phyloP scores from a whole-genome alignment of 2,329 filamentous ascomycete species.

The Hypocrella siamensis region DNA sequence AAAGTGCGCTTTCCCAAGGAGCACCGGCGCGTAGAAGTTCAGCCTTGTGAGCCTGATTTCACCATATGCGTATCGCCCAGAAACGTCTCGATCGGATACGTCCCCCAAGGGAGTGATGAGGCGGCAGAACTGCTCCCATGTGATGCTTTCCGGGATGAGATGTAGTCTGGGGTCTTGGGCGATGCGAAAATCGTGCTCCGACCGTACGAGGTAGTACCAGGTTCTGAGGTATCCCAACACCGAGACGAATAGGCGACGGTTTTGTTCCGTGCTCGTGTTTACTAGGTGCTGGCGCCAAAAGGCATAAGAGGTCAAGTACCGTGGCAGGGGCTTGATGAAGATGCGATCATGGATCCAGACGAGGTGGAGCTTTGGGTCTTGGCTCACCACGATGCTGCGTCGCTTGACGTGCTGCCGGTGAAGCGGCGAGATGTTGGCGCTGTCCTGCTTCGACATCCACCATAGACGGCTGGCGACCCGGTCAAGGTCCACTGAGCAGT shows the following conservation, averaged over 20 bases:
- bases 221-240: slow-evolving; percentile 19
- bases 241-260: slow-evolving; percentile 6
- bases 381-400: slow-evolving; percentile 21
- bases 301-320: slow-evolving; percentile 15
- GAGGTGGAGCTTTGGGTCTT: slow-evolving; percentile 23
- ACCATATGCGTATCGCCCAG: slow-evolving; percentile 18
- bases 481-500: background rate
- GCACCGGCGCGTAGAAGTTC: slow-evolving; percentile 11
- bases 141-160: slow-evolving; percentile 10
- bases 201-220: slow-evolving; percentile 17
- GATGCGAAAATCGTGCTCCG: slow-evolving; percentile 17
- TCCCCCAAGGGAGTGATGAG: slow-evolving; percentile 13
- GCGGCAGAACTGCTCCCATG: slow-evolving; percentile 13
- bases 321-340: slow-evolving; percentile 25
- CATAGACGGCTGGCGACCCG: slow-evolving; percentile 4
- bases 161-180: slow-evolving; percentile 14
- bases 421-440: slow-evolving; percentile 15
- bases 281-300: slow-evolving; percentile 12
- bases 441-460: slow-evolving; percentile 9
- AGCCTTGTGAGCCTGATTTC: slow-evolving; percentile 21
- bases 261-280: background rate
- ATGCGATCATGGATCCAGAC: slow-evolving; percentile 23
- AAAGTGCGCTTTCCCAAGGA: slow-evolving; percentile 9
- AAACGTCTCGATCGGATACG: slow-evolving; percentile 12
- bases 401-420: slow-evolving; percentile 21